Conservation (phyloP, 768 basidiomycete species). For the Hortiboletus flavorubellus region DNA sequence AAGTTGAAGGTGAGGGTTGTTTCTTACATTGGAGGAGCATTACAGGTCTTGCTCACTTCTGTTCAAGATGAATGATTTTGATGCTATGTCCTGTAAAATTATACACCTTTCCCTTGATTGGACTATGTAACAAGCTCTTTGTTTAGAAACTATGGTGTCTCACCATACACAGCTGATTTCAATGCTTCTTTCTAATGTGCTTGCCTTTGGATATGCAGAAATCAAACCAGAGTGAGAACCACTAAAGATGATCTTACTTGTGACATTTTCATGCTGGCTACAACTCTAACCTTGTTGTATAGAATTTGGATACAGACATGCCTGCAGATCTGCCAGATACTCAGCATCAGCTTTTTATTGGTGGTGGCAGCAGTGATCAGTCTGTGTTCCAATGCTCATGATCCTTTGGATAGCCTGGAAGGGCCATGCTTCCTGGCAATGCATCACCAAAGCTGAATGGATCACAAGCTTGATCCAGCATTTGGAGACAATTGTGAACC, state of each 20-base stretch:
- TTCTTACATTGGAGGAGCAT: background rate
- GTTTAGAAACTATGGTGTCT: conserved; percentile 44
- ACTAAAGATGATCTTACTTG: conserved; percentile 40
- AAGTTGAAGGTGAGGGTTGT: conserved; percentile 49
- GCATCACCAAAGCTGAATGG: conserved; percentile 35
- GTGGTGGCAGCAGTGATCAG: conserved; percentile 14
- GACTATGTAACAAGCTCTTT: background rate
- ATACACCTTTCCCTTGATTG: background rate
- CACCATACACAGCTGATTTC: conserved; percentile 44
- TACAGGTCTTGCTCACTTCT: background rate
- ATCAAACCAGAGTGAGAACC: conserved; percentile 45
- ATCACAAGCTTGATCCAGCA: conserved; percentile 33
- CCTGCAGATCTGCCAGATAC: conserved; percentile 40
- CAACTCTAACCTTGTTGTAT: background rate
- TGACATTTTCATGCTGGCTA: background rate
- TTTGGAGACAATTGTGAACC: conserved; percentile 38
- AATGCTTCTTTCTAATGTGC: conserved; percentile 43
- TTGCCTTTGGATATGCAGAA: conserved; percentile 46
- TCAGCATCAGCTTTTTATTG: conserved; percentile 34
- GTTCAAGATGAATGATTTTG: conserved; percentile 59
- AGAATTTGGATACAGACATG: conserved; percentile 54
- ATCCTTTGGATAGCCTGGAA: conserved; percentile 20
- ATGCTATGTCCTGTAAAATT: conserved; percentile 53
- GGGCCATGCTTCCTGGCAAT: conserved; percentile 16
- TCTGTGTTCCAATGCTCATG: conserved; percentile 9